phyloP scores from a whole-genome alignment of 164 flowering plant genomes.

The Annona cherimola region DNA sequence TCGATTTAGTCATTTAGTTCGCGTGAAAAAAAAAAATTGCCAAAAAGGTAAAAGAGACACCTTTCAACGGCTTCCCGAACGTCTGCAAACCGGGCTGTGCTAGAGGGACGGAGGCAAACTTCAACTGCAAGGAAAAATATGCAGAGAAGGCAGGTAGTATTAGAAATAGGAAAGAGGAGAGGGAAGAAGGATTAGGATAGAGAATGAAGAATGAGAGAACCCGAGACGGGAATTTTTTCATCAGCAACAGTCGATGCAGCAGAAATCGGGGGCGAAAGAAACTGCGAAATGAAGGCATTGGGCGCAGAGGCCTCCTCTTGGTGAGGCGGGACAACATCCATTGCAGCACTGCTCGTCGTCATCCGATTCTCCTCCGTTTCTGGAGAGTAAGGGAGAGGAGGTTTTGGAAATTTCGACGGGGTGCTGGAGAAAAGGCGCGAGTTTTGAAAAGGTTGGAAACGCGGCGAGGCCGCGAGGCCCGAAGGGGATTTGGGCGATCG shows the following conservation, averaged over 20 bases:
- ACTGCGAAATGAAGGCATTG: constrained; percentile 24
- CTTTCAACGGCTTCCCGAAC: constrained; percentile 70
- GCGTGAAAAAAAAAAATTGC: no score
- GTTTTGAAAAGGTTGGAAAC: neutral
- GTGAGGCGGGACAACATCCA: constrained; percentile 54
- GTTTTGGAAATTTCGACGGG: neutral
- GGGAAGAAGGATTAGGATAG: neutral
- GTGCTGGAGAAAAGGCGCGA: neutral
- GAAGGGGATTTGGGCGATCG: no score
- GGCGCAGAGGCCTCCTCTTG: constrained; percentile 6
- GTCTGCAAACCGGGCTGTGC: constrained; percentile 72
- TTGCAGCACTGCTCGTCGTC: constrained; percentile 45
- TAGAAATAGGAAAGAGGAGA: neutral
- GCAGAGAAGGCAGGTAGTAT: neutral
- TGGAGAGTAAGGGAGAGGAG: neutral
- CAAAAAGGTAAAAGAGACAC: constrained; percentile 22
- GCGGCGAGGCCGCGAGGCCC: no score
- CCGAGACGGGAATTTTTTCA: constrained; percentile 69
- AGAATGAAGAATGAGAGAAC: constrained; percentile 22
- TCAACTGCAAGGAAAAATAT: constrained; percentile 51
- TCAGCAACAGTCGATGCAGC: constrained; percentile 19
- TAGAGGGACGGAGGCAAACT: constrained; percentile 76
- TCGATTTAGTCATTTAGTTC: no score
- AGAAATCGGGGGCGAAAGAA: constrained; percentile 17
- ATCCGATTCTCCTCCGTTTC: neutral